Evolutionary conservation across 2,329 filamentous ascomycete species (phyloP).

Genomic region (Exserohilum rostratum): DNA sequence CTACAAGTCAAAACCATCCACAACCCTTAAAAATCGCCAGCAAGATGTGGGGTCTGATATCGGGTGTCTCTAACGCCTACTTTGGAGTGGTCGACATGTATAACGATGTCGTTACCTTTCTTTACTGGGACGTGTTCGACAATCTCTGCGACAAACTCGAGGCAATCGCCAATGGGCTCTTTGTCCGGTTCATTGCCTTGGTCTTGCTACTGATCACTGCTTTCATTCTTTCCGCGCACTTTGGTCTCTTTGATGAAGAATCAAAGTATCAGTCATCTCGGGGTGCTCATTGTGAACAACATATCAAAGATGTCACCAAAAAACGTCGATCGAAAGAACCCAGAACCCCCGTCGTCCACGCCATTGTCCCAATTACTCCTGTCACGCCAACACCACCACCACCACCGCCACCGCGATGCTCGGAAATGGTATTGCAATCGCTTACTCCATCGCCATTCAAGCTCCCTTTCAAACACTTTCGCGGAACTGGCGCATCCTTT

Average conservation of each 20-base stretch:
- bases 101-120: not conserved
- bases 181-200: not conserved
- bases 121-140: not conserved
- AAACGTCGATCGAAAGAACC: not conserved
- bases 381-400: not conserved
- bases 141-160: not conserved
- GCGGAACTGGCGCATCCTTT: conserved; percentile 9
- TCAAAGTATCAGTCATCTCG: not conserved
- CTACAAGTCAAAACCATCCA: not conserved
- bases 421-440: not conserved
- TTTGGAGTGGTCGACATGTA: not conserved
- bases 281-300: not conserved
- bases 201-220: not conserved
- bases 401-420: not conserved
- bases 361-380: not conserved
- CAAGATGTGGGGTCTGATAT: conserved; percentile 2
- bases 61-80: not conserved
- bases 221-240: not conserved
- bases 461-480: conserved; percentile 5
- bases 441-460: not conserved
- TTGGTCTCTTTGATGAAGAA: not conserved
- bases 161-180: not conserved
- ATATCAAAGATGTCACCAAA: not conserved
- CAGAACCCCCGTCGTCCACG: not conserved
- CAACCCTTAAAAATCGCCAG: not conserved